Evolutionary conservation across 768 basidiomycete genomes (phyloP), one percentile per base, ranked within the genome.

Genomic region (Termitomyces sp.): DNA sequence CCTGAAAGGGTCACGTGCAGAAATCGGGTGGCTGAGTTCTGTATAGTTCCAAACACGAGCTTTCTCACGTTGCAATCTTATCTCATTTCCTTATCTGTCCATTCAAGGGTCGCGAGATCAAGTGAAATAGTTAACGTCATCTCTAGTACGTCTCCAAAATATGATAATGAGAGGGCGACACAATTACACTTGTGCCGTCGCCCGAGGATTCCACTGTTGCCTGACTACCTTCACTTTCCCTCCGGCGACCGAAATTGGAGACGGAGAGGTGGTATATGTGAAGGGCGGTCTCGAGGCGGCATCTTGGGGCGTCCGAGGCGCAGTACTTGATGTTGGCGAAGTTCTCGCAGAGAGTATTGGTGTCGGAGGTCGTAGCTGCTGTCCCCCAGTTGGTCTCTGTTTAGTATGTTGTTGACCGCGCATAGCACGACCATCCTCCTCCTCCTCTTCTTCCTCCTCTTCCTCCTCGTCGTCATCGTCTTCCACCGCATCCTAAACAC

Each of bases 401-500:
- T 71, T 73, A 62, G 53, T 64, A 6, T 62, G 67, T 52, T 70
- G 72, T 40, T 61, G 59, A 55, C 65, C 70, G 38, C 56, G 61
- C 67, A 70, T 62, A 59, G 55, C 36, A 54, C 54, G 60, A 64
- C 20, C 59, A 60, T 64, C 70, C 6, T 72, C 76, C 0, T 72
- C 76, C 2, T 75, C 77, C 7, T 76, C 81, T 43, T 82, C 82
- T 4, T 85, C 83, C 0, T 84, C 84, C 0, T 85, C 83, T 50
- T 84, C 84, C 4, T 85, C 83, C 0, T 83, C 83, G 0, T 84
- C 82, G 0, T 84, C 84, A 1, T 85, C 84, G 13, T 60, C 57
- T 18, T 62, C 82, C 33, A 70, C 73, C 10, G 73, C 76, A 68
- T 84, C 83, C 83, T 84, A 60, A 24, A 55, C 52, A 64, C 52